Conservation (phyloP, 768 basidiomycete species). For the Brasilioporus rufonigricans region DNA sequence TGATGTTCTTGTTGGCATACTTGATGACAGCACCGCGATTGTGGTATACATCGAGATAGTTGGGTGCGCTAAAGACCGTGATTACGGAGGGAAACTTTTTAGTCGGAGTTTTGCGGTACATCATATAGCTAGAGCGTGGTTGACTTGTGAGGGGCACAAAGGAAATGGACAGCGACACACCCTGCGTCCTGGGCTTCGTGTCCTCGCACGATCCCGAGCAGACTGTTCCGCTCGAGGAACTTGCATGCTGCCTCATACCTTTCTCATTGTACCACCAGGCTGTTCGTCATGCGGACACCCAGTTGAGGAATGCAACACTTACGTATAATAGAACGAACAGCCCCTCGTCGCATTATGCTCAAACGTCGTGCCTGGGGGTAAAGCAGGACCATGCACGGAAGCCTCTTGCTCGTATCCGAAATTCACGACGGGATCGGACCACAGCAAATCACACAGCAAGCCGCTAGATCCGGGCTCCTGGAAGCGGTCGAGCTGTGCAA, state of each 20-base stretch:
- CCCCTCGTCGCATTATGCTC: conserved; percentile 85
- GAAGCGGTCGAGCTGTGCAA: conserved; percentile 81
- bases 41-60: conserved; percentile 96
- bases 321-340: conserved; percentile 94
- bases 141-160: neutral
- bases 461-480: conserved; percentile 92
- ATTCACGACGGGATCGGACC: conserved; percentile 90
- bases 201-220: conserved; percentile 91
- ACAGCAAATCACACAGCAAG: conserved; percentile 90
- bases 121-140: conserved; percentile 61
- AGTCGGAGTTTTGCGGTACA: conserved; percentile 93
- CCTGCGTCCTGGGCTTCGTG: conserved; percentile 99
- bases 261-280: neutral
- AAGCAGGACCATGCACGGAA: conserved; percentile 43
- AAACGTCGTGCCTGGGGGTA: conserved; percentile 60
- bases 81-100: conserved; percentile 97
- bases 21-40: conserved; percentile 97
- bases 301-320: conserved; percentile 29
- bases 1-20: conserved; percentile 96
- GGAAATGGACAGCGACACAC: conserved; percentile 39
- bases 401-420: conserved; percentile 80
- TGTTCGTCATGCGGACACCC: neutral
- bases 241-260: conserved; percentile 92
- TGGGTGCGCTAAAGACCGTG: conserved; percentile 97
- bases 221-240: conserved; percentile 87